These are phyloP conservation scores for Acacia confusa DNA, from an alignment of 306 rosid species.

Conservation along the genomic window DNA sequence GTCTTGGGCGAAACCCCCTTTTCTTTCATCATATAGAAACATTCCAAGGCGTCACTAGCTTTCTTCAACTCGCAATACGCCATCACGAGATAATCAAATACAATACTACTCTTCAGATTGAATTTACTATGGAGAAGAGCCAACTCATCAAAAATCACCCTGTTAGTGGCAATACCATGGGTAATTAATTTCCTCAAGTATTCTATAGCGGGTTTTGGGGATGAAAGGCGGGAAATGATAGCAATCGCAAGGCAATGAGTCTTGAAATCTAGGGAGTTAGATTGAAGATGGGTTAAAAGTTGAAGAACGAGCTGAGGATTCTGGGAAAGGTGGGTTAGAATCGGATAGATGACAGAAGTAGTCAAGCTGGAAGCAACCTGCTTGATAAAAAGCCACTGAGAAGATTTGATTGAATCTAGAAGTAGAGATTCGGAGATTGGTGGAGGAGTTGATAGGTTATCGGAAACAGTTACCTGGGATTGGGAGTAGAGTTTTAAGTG, in stretches of 20 bases:
- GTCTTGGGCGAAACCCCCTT: neutral
- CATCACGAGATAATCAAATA: neutral
- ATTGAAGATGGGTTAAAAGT: neutral
- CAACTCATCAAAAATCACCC: neutral
- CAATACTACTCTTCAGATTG: neutral
- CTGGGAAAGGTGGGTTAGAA: neutral
- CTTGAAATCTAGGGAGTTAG: neutral
- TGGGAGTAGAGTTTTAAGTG: neutral
- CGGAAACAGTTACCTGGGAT: neutral
- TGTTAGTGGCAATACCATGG: neutral
- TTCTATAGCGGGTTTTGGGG: neutral
- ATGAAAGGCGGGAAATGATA: neutral
- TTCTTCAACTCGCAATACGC: neutral
- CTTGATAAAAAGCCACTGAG: neutral
- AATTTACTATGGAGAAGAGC: neutral
- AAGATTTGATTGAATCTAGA: neutral
- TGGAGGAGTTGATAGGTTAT: neutral
- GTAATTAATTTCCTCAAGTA: neutral
- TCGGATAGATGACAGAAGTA: neutral
- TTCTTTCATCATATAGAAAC: neutral
- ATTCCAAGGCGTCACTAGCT: neutral
- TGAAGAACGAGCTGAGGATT: neutral
- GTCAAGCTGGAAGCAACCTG: neutral
- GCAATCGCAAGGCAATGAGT: neutral
- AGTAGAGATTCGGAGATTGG: neutral